Evolutionary conservation across 2,329 filamentous ascomycete species (phyloP).

Genomic region (Phialophora chinensis): DNA sequence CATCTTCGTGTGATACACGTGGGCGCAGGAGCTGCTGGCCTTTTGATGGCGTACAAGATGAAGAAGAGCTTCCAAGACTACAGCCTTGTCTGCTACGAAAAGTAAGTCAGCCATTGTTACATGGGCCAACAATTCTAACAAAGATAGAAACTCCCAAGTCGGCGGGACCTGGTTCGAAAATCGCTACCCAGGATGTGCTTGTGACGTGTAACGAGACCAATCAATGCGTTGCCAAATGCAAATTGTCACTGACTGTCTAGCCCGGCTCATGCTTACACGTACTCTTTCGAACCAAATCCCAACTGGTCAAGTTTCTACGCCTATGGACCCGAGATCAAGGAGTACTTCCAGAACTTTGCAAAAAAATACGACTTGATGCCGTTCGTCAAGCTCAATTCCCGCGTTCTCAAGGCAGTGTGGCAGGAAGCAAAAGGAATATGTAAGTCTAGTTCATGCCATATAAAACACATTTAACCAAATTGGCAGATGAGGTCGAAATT

Average conservation of each 20-base stretch:
- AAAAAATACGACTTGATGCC: conserved; percentile 31
- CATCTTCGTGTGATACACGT: conserved; percentile 31
- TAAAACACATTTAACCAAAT: too few species aligned
- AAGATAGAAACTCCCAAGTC: conserved; percentile 41
- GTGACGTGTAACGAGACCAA: conserved; percentile 18
- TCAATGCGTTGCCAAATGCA: too few species aligned
- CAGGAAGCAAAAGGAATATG: conserved; percentile 17
- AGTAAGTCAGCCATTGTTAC: conserved; percentile 23
- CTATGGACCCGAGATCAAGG: conserved; percentile 38
- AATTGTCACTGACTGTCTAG: too few species aligned
- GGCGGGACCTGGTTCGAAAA: conserved; percentile 53
- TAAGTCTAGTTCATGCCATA: background rate
- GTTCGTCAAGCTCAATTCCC: conserved; percentile 15
- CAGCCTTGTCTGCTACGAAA: conserved; percentile 52
- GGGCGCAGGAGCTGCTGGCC: conserved; percentile 28
- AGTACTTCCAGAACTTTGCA: conserved; percentile 41
- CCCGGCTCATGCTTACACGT: conserved; percentile 30
- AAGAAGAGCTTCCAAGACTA: conserved; percentile 40
- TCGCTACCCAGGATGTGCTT: conserved; percentile 43
- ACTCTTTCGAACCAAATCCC: conserved; percentile 37
- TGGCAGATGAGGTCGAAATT: conserved; percentile 6
- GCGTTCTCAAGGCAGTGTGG: conserved; percentile 11
- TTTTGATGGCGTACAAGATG: conserved; percentile 29
- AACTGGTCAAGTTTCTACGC: conserved; percentile 39
- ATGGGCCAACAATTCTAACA: background rate